A percentile compares a stretch with the other conserved stretches of the same genome.
Evolutionary conservation across 116 monocot genomes (phyloP).

Genomic region (Cymodocea nodosa): DNA sequence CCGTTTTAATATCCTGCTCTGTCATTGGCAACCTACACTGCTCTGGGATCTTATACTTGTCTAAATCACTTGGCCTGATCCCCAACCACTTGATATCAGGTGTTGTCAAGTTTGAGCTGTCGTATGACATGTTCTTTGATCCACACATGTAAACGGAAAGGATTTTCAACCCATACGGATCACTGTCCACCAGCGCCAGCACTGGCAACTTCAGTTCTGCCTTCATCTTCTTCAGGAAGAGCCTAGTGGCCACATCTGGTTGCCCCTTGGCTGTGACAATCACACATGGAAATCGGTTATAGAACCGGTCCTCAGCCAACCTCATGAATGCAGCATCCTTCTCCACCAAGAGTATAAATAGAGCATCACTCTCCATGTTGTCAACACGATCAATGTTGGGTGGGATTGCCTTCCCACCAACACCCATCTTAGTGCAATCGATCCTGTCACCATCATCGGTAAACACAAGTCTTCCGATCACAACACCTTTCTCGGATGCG

Average conservation of each 20-base stretch:
- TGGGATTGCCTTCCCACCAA: constrained; percentile 96
- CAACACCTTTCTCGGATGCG: constrained; percentile 97
- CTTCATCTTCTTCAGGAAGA: constrained; percentile 83
- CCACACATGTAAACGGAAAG: constrained; percentile 98
- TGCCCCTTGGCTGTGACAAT: constrained; percentile 96
- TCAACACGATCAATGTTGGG: constrained; percentile 94
- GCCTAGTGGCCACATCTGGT: constrained; percentile 90
- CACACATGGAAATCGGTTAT: constrained; percentile 94
- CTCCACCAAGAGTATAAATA: constrained; percentile 94
- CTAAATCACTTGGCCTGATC: constrained; percentile 79
- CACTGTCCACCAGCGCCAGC: constrained; percentile 87
- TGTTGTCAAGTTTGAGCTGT: constrained; percentile 84
- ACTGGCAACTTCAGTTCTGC: constrained; percentile 77
- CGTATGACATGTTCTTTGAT: constrained; percentile 99
- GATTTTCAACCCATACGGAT: constrained; percentile 95
- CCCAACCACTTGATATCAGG: constrained; percentile 99
- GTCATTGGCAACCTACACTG: constrained; percentile 95
- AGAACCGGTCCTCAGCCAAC: constrained; percentile 92
- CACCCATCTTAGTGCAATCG: constrained; percentile 95
- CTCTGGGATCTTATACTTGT: constrained; percentile 87
- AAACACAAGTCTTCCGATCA: constrained; percentile 78
- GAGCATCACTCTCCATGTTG: constrained; percentile 70
- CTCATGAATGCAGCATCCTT: constrained; percentile 99
- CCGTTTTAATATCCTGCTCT: constrained; percentile 96
- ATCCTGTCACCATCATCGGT: constrained; percentile 83